phyloP scores from a whole-genome alignment of 208 protist genomes.

The Phytomonas sp. region DNA sequence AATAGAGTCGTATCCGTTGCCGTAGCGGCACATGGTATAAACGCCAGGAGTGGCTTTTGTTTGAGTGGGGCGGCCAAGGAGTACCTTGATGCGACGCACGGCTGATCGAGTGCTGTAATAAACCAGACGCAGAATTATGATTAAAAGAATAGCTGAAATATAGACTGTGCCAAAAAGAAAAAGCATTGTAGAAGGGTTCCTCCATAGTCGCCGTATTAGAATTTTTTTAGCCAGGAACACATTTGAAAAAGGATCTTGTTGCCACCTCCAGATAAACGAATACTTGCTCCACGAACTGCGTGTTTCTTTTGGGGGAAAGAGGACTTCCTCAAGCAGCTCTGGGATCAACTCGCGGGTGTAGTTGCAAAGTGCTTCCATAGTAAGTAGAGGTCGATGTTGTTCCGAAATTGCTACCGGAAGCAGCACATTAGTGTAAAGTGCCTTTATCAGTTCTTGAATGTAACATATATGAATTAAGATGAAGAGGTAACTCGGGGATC shows the following conservation, averaged over 20 bases:
- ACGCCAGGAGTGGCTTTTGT: neutral
- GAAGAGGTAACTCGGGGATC: constrained; percentile 5
- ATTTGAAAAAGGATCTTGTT: neutral
- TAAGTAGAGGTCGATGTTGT: neutral
- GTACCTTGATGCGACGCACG: neutral
- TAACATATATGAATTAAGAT: constrained; percentile 10
- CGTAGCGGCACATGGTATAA: constrained; percentile 17
- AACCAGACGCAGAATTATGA: constrained; percentile 9
- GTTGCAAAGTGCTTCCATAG: constrained; percentile 1
- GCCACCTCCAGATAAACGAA: neutral
- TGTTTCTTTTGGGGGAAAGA: constrained; percentile 8
- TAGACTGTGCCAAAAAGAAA: constrained; percentile 15
- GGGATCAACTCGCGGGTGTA: constrained; percentile 6
- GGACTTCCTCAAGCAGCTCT: constrained; percentile 3
- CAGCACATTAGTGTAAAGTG: constrained; percentile 1
- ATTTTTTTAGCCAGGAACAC: neutral
- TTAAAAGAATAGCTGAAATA: constrained; percentile 8
- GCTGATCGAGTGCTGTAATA: constrained; percentile 6
- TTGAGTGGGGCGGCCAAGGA: neutral
- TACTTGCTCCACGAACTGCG: constrained; percentile 1
- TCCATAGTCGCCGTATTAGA: constrained; percentile 11
- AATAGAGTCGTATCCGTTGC: constrained; percentile 45
- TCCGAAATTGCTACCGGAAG: neutral
- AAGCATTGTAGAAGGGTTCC: constrained; percentile 16
- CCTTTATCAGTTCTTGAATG: constrained; percentile 3